Base-by-base conservation (phyloP, 1,284 basidiomycete species). In the Fomitopsis pinicola region DNA sequence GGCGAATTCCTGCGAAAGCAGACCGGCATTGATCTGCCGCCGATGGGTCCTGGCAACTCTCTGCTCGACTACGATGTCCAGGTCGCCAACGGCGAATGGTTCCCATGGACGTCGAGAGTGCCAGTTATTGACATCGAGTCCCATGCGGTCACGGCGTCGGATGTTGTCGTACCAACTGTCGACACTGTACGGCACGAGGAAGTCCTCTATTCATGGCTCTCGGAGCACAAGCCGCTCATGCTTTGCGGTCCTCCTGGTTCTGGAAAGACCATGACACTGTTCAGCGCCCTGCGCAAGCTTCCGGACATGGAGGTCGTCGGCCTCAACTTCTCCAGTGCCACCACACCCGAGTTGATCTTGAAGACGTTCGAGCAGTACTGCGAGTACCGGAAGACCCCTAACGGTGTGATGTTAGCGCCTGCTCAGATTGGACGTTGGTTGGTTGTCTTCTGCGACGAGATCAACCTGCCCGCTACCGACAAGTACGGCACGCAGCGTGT, bases 341-440 rank as follows among this genome's bases (percentile, higher is more conserved):
- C 98, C 0, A 98, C 96, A 0, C 97, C 97, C 0, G 96, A 98
- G 73, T 84, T 99, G 46, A 96, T 99, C 66, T 85, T 99, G 69
- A 99, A 98, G 83, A 99, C 97, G 1, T 99, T 99, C 73, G 97
- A 99, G 76, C 97, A 99, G 78, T 98, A 99, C 73, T 99, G 97
- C 80, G 97, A 99, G 77, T 98, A 98, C 73, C 86, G 95, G 64
- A 98, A 99, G 78, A 99, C 97, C 6, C 95, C 97, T 0, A 98
- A 96, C 69, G 98, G 97, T 17, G 92, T 97, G 44, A 87, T 98
- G 44, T 86, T 99, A 58, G 89, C 96, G 1, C 97, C 97, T 7
- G 80, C 90, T 1, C 96, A 98, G 73, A 96, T 98, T 64, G 97
- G 97, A 12, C 89, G 95, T 46, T 99, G 97, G 97, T 83, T 99